Evolutionary conservation across 192 early-diverging fungal genomes (phyloP).

Genomic region (Diversispora eburnea): DNA sequence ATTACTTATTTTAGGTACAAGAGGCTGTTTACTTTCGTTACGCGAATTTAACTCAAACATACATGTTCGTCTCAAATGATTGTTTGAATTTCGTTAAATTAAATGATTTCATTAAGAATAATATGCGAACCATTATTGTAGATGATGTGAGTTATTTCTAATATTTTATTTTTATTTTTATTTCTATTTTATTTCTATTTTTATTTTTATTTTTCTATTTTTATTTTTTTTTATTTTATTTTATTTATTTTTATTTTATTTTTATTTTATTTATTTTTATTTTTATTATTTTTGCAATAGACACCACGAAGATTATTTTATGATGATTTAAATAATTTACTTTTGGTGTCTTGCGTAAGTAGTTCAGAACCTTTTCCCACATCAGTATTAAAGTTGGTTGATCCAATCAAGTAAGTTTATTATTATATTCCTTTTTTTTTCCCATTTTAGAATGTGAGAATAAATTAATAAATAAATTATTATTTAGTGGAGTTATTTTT

Average conservation of each 20-base stretch:
- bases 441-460: neutral
- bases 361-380: neutral
- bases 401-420: constrained; percentile 4
- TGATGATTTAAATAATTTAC: constrained; percentile 9
- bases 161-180: neutral
- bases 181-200: neutral
- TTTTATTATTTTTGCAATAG: neutral
- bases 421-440: neutral
- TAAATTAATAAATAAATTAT: too few species aligned
- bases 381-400: constrained; percentile 9
- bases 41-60: neutral
- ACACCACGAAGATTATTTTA: constrained; percentile 16
- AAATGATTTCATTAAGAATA: constrained; percentile 3
- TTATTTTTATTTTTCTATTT: too few species aligned
- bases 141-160: constrained; percentile 8
- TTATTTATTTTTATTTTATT: neutral
- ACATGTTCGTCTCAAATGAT: constrained; percentile 18
- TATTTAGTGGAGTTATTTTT: constrained; percentile 10
- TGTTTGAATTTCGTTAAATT: constrained; percentile 23
- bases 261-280: neutral
- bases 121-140: neutral
- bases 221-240: neutral
- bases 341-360: constrained; percentile 9
- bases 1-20: neutral
- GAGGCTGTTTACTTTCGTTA: neutral